These are phyloP conservation scores for Bipolaris sorokiniana DNA, from an alignment of 2,329 filamentous ascomycete genomes.

Conservation along the genomic window DNA sequence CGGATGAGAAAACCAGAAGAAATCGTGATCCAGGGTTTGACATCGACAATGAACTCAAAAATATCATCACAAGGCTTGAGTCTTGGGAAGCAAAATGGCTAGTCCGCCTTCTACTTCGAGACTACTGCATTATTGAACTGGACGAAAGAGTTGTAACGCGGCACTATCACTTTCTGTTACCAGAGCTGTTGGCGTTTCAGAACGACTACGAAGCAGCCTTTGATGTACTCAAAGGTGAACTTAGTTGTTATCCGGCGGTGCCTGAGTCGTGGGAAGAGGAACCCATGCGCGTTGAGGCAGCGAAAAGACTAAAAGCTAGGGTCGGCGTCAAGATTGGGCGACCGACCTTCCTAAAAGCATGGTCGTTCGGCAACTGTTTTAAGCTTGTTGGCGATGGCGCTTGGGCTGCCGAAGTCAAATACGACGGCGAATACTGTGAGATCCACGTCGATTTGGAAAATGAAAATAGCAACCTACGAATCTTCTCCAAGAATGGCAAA, in stretches of 20 bases:
- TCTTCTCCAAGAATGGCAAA: conserved; percentile 92
- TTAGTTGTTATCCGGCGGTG: conserved; percentile 47
- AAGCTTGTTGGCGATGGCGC: conserved; percentile 64
- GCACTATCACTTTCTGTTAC: conserved; percentile 72
- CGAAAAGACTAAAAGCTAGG: conserved; percentile 46
- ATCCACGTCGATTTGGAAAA: conserved; percentile 76
- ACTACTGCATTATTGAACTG: conserved; percentile 70
- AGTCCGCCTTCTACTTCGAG: conserved; percentile 79
- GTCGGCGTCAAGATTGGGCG: conserved; percentile 56
- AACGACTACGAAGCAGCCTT: conserved; percentile 70
- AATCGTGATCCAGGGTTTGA: conserved; percentile 27
- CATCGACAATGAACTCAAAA: conserved; percentile 34
- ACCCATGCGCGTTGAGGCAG: conserved; percentile 47
- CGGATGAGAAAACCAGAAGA: conserved; percentile 60
- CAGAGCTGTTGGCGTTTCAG: conserved; percentile 72
- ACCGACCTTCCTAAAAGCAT: conserved; percentile 54
- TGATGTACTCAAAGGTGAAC: conserved; percentile 56
- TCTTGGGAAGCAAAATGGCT: conserved; percentile 87
- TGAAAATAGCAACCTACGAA: conserved; percentile 66
- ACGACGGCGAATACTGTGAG: conserved; percentile 88
- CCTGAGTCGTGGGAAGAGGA: conserved; percentile 44
- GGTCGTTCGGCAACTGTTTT: conserved; percentile 72
- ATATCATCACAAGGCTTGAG: conserved; percentile 53
- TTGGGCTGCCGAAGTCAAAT: conserved; percentile 80
- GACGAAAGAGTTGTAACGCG: conserved; percentile 63